phyloP scores from a whole-genome alignment of 495 filamentous ascomycete genomes.

The Pseudevernia furfuracea region DNA sequence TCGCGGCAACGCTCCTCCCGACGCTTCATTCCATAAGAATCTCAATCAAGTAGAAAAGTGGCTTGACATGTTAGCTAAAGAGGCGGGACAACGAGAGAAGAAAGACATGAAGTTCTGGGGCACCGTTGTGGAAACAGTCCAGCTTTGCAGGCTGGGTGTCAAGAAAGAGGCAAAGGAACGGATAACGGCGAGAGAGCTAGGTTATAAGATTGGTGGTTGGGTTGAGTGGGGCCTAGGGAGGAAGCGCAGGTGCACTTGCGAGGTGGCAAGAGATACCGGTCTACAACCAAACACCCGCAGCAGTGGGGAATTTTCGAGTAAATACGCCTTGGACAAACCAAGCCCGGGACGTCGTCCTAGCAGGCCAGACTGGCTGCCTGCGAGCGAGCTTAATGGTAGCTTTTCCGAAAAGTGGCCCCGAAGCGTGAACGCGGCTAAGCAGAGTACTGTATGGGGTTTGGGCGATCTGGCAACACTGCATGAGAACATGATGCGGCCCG shows the following conservation, averaged over 20 bases:
- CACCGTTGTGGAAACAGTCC: conserved; percentile 20
- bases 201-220: conserved; percentile 21
- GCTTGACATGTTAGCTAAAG: conserved; percentile 61
- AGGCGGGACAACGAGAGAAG: conserved; percentile 53
- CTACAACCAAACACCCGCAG: not conserved
- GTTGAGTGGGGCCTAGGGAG: conserved; percentile 21
- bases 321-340: conserved; percentile 1
- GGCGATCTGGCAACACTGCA: conserved; percentile 1
- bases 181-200: conserved; percentile 19
- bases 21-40: conserved; percentile 80
- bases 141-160: conserved; percentile 21
- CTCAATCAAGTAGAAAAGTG: conserved; percentile 67
- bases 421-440: not conserved
- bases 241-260: conserved; percentile 16
- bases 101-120: conserved; percentile 40
- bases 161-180: conserved; percentile 24
- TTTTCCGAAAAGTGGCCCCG: not conserved
- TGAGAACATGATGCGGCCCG: conserved; percentile 7
- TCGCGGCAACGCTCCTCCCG: conserved; percentile 60
- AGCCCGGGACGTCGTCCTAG: not conserved
- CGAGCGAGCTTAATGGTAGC: not conserved
- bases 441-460: conserved; percentile 2
- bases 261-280: conserved; percentile 5
- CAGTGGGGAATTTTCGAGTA: not conserved
- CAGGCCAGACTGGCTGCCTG: not conserved